Evolutionary conservation across 805 yeast genomes (phyloP).

Genomic region (Saturnispora silvae): DNA sequence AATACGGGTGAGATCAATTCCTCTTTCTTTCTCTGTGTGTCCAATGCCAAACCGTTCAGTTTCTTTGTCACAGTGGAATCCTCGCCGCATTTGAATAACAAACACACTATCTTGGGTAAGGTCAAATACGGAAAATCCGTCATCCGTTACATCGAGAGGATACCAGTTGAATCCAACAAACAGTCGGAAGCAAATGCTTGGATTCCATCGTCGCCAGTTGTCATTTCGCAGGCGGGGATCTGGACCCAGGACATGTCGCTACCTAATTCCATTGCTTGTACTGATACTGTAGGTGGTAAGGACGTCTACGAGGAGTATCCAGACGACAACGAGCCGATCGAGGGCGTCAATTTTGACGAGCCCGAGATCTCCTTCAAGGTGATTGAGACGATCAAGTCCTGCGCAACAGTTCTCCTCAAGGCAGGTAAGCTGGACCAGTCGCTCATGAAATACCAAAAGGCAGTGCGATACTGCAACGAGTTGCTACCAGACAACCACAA

Average conservation of each 20-base stretch:
- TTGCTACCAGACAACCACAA: conserved; percentile 59
- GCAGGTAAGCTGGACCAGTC: conserved; percentile 41
- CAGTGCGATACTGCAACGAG: conserved; percentile 61
- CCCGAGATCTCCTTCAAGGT: conserved; percentile 39
- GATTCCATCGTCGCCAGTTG: conserved; percentile 33
- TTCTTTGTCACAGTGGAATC: conserved; percentile 64
- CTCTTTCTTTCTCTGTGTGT: conserved; percentile 52
- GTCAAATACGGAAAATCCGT: conserved; percentile 62
- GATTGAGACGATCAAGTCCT: conserved; percentile 46
- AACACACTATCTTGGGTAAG: conserved; percentile 68
- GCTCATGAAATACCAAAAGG: conserved; percentile 51
- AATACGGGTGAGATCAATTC: conserved; percentile 36
- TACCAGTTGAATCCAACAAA: conserved; percentile 32
- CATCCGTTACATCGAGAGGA: conserved; percentile 52
- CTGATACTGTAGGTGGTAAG: conserved; percentile 50
- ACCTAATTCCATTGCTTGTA: conserved; percentile 56
- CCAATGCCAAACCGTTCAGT: conserved; percentile 54
- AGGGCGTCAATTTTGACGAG: conserved; percentile 39
- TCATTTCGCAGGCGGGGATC: conserved; percentile 48
- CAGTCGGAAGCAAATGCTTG: conserved; percentile 14
- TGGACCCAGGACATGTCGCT: conserved; percentile 44
- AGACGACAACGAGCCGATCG: conserved; percentile 49
- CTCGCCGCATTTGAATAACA: conserved; percentile 64
- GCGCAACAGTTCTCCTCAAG: conserved; percentile 55
- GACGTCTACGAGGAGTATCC: conserved; percentile 72